Percentiles rank a stretch among this genome's conserved stretches.
phyloP scores from a whole-genome alignment of 257 asterid species.

The Lycium ferocissimum region DNA sequence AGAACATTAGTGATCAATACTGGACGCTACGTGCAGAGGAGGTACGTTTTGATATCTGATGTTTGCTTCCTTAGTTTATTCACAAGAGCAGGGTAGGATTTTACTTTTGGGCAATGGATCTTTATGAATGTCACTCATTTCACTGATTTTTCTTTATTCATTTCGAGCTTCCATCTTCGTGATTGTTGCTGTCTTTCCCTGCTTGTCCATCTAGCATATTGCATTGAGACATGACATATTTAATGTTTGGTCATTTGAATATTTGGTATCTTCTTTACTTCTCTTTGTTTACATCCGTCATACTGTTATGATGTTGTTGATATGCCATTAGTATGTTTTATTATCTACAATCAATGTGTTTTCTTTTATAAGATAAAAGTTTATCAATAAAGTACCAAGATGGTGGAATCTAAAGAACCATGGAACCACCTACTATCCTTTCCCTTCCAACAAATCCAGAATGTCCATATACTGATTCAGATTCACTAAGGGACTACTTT shows the following conservation, averaged over 20 bases:
- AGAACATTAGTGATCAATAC: slow-evolving; percentile 80
- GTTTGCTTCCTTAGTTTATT: background rate
- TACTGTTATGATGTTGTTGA: background rate
- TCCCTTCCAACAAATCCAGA: no score
- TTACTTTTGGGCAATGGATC: background rate
- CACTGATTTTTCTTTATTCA: background rate
- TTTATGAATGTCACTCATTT: background rate
- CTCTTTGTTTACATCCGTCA: background rate
- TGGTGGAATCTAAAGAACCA: no score
- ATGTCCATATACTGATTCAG: no score
- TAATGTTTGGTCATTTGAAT: background rate
- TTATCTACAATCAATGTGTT: background rate
- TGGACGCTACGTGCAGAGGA: slow-evolving; percentile 89
- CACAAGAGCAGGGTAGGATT: background rate
- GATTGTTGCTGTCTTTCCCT: background rate
- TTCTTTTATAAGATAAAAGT: background rate
- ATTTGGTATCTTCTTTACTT: background rate
- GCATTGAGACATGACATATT: background rate
- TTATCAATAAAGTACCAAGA: no score
- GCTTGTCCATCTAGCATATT: slow-evolving; percentile 4
- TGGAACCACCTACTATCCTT: no score
- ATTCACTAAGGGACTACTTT: no score
- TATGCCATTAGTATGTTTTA: background rate
- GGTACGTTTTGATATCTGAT: slow-evolving; percentile 45
- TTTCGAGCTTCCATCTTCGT: background rate